Conservation (phyloP, 2,329 filamentous ascomycete species). For the Diaporthe amygdali region DNA sequence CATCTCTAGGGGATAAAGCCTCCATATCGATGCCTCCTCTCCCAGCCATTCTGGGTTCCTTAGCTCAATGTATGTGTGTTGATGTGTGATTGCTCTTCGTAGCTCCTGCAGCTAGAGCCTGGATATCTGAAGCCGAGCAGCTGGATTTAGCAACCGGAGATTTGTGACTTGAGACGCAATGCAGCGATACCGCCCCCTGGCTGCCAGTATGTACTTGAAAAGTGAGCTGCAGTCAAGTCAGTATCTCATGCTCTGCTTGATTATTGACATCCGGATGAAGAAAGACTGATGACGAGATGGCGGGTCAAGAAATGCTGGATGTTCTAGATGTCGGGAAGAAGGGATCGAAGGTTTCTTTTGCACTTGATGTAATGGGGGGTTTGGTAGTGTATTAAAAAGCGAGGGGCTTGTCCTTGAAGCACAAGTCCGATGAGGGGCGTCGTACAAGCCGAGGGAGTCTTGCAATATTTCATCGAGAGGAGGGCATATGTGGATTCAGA, state of each 20-base stretch:
- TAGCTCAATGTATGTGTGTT: background rate
- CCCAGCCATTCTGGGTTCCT: conserved; percentile 38
- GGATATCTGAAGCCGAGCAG: background rate
- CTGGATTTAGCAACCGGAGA: conserved; percentile 3
- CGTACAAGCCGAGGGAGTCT: background rate
- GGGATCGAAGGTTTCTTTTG: background rate
- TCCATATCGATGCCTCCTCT: conserved; percentile 59
- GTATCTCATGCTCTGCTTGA: background rate
- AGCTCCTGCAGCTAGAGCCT: background rate
- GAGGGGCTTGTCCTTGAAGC: background rate
- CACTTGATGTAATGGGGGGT: background rate
- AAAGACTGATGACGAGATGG: too few species aligned
- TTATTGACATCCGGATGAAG: background rate
- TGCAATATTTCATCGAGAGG: background rate
- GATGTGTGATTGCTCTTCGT: background rate
- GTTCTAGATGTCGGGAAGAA: background rate
- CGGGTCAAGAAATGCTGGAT: background rate
- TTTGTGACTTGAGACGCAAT: conserved; percentile 1
- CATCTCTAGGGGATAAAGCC: conserved; percentile 69
- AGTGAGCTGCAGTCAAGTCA: conserved; percentile 14
- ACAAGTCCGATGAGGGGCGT: background rate
- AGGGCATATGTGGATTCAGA: background rate
- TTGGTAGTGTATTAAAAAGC: background rate
- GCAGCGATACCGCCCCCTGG: background rate
- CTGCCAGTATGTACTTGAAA: conserved; percentile 12